Percentiles rank a stretch among this genome's conserved stretches.
These are phyloP conservation scores for Phallus indusiatus DNA, from an alignment of 768 basidiomycete genomes.

Conservation along the genomic window DNA sequence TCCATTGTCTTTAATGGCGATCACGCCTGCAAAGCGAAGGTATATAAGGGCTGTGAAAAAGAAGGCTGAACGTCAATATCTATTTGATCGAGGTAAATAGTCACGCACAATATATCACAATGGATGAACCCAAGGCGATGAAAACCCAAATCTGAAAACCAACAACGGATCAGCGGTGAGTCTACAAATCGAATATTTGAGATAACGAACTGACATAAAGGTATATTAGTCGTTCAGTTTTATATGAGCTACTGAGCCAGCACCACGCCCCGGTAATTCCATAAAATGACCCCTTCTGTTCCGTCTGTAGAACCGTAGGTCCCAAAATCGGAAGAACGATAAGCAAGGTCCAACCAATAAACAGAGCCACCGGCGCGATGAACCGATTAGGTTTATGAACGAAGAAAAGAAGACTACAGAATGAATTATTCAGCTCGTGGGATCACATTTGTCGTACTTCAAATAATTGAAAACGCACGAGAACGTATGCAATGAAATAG, in stretches of 20 bases:
- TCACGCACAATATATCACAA: conserved; percentile 1
- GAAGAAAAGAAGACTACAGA: not conserved
- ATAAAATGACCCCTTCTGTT: not conserved
- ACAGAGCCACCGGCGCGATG: not conserved
- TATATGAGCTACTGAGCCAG: conserved; percentile 3
- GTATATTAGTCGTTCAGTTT: conserved; percentile 1
- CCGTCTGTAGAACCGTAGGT: not conserved
- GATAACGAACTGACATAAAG: conserved; percentile 3
- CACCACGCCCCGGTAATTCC: conserved; percentile 5
- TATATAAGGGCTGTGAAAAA: conserved; percentile 5
- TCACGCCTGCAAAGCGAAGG: conserved; percentile 3
- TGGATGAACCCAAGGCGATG: not conserved
- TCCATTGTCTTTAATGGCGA: conserved; percentile 1
- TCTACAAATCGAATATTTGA: not conserved
- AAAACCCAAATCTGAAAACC: conserved; percentile 6
- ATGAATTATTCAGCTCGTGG: not conserved
- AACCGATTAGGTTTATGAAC: conserved; percentile 6
- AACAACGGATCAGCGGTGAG: not conserved
- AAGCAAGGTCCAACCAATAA: not conserved
- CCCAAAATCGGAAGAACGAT: conserved; percentile 7
- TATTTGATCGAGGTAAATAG: not conserved
- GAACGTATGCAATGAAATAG: conserved; percentile 7
- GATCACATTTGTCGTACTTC: too few species aligned
- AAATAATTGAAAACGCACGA: not conserved
- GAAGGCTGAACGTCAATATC: not conserved